These are phyloP conservation scores for Colletotrichum phormii DNA, from an alignment of 2,329 filamentous ascomycete genomes.

Conservation along the genomic window DNA sequence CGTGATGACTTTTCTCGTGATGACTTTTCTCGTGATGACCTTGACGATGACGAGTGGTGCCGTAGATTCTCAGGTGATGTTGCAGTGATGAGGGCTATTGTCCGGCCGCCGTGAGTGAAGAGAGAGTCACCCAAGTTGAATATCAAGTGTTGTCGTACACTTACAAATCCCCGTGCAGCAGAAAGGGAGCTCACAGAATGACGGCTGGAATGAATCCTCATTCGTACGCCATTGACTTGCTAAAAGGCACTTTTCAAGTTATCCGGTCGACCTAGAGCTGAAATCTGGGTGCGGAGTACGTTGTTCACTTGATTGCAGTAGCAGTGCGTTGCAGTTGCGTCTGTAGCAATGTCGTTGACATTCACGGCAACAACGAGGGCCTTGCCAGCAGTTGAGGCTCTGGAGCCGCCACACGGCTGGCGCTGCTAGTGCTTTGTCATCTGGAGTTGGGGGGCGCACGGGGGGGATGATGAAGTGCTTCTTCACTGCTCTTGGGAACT, in stretches of 20 bases:
- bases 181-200: neutral
- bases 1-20: neutral
- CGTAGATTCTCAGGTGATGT: neutral
- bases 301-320: no score
- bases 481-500: neutral
- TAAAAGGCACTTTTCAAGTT: neutral
- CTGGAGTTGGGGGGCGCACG: neutral
- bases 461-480: no score
- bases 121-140: neutral
- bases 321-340: neutral
- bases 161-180: neutral
- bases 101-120: neutral
- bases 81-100: neutral
- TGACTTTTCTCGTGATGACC: neutral
- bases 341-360: neutral
- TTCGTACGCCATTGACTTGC: neutral
- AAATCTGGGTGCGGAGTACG: neutral
- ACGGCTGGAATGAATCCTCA: neutral
- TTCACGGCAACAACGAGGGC: slow-evolving; percentile 17
- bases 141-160: neutral
- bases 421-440: slow-evolving; percentile 30
- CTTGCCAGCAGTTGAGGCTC: neutral
- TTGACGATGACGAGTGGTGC: neutral
- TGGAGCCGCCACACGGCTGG: slow-evolving; percentile 3
- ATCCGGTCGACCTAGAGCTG: neutral